Conservation (phyloP, 2,329 filamentous ascomycete genomes). For the Dissoconium aciculare region DNA sequence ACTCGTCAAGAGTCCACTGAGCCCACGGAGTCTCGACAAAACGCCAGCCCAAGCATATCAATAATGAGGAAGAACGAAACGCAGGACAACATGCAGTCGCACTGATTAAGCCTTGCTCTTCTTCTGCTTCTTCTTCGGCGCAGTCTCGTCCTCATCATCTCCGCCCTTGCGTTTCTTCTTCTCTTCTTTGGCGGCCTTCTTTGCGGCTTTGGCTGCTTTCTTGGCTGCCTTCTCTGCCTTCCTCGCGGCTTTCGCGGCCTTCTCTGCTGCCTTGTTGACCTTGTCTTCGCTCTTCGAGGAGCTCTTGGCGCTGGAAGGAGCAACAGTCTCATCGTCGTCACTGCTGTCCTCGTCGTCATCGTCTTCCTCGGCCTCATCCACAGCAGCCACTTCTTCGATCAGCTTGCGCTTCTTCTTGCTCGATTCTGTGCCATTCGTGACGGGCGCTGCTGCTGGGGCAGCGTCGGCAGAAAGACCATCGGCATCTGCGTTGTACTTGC, state of each 20-base stretch:
- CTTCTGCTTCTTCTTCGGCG: not conserved
- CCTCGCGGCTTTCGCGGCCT: conserved; percentile 1
- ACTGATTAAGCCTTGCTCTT: not conserved
- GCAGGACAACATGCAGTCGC: not conserved
- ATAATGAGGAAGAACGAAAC: not conserved
- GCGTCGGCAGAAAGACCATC: conserved; percentile 66
- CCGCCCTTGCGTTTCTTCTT: conserved; percentile 1
- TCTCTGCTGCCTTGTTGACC: not conserved
- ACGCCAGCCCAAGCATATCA: conserved; percentile 1
- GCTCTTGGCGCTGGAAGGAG: no score
- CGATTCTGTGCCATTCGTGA: conserved; percentile 39
- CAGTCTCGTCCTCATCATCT: not conserved
- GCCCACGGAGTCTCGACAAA: no score
- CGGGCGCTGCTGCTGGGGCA: conserved; percentile 35
- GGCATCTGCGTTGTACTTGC: conserved; percentile 88
- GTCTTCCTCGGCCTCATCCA: not conserved
- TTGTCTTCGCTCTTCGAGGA: not conserved
- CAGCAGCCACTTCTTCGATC: not conserved
- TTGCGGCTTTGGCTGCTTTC: not conserved
- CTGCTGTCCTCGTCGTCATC: not conserved
- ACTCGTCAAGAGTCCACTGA: no score
- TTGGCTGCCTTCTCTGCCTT: conserved; percentile 1
- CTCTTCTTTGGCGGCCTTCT: not conserved
- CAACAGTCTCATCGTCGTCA: not conserved
- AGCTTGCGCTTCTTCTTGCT: conserved; percentile 9